A percentile compares a stretch with the other conserved stretches of the same genome.
Evolutionary conservation across 305 asterid species (phyloP).

Genomic region (Striga hermonthica): DNA sequence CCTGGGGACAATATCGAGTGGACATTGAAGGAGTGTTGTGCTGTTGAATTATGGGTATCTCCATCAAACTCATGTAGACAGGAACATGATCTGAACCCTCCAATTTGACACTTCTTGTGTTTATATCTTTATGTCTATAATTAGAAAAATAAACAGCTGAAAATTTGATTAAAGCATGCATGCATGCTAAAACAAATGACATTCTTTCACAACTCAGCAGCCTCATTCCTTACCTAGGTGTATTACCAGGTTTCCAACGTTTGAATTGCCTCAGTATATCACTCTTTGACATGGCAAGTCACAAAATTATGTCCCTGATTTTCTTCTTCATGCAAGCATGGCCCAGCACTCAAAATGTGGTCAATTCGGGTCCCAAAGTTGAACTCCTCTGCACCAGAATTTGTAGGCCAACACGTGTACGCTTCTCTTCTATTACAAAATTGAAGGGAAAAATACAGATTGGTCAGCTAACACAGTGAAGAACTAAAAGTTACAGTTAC

Average conservation of each 20-base stretch:
- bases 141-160: not conserved
- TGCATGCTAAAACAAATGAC: conserved; percentile 14
- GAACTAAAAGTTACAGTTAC: conserved; percentile 5
- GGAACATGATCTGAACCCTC: conserved; percentile 99
- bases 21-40: conserved; percentile 84
- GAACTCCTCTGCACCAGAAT: conserved; percentile 92
- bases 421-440: conserved; percentile 60
- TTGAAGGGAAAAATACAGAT: conserved; percentile 24
- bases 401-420: conserved; percentile 91
- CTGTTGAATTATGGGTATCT: conserved; percentile 50
- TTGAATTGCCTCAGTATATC: conserved; percentile 73
- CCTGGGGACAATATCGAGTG: conserved; percentile 84
- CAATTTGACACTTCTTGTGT: conserved; percentile 63
- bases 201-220: conserved; percentile 21
- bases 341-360: conserved; percentile 78
- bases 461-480: conserved; percentile 21
- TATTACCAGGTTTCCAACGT: conserved; percentile 80
- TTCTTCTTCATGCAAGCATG: conserved; percentile 72
- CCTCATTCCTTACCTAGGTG: conserved; percentile 58
- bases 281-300: conserved; percentile 79
- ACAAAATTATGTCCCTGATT: conserved; percentile 59
- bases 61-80: conserved; percentile 57
- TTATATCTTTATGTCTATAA: conserved; percentile 37
- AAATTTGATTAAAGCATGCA: conserved; percentile 16
- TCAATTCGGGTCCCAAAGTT: conserved; percentile 93